Conservation (phyloP, 2,329 filamentous ascomycete species). For the Leptographium procerum region DNA sequence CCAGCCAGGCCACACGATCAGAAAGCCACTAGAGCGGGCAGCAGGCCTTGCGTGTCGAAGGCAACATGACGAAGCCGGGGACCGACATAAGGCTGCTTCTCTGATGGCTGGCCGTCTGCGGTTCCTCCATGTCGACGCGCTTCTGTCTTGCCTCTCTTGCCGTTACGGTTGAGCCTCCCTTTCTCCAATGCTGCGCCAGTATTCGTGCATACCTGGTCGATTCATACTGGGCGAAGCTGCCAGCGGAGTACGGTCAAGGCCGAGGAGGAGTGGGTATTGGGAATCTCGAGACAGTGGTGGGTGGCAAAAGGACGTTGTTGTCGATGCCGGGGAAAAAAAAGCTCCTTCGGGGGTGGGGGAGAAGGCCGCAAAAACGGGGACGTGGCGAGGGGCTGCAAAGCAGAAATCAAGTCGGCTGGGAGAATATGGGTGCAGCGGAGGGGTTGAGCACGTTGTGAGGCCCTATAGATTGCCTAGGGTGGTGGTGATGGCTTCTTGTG, state of each 20-base stretch:
- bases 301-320: neutral
- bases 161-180: neutral
- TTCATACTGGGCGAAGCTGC: constrained; percentile 35
- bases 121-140: neutral
- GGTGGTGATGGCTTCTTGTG: neutral
- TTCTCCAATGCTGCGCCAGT: neutral
- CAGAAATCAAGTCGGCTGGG: neutral
- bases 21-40: neutral
- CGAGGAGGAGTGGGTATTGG: too few species aligned
- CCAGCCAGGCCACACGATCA: neutral
- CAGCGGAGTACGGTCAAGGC: neutral
- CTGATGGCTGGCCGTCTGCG: neutral
- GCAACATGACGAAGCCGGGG: neutral
- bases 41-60: neutral
- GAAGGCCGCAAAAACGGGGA: neutral
- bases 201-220: constrained; percentile 42
- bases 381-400: too few species aligned
- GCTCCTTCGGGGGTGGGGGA: neutral
- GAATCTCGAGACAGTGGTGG: neutral
- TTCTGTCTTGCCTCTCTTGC: neutral
- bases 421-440: neutral
- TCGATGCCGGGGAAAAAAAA: neutral
- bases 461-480: neutral
- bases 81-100: neutral
- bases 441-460: neutral